A percentile compares a stretch with the other conserved stretches of the same genome.
Evolutionary conservation across 352 stramenopile species (phyloP).

Genomic region (Phytophthora syringae): DNA sequence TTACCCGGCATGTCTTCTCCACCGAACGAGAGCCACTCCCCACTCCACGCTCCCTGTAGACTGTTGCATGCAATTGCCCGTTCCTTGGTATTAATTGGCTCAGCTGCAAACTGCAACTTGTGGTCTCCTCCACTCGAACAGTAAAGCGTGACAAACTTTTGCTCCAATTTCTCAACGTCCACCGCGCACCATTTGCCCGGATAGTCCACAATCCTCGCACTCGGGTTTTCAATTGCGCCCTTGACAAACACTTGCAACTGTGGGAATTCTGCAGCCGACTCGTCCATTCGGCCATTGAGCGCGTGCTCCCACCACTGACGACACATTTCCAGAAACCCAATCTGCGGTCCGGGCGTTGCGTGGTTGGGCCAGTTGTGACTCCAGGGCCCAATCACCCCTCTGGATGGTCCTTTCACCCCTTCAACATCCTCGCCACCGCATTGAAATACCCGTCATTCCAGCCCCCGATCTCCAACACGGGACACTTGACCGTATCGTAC

Average conservation of each 20-base stretch:
- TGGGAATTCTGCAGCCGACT: constrained; percentile 25
- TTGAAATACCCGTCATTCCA: constrained; percentile 66
- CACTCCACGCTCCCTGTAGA: constrained; percentile 54
- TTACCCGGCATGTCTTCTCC: constrained; percentile 56
- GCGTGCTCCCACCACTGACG: constrained; percentile 53
- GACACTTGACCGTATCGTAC: constrained; percentile 43
- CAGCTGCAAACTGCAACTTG: constrained; percentile 6
- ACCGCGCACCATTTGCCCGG: constrained; percentile 51
- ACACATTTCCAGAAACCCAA: constrained; percentile 62
- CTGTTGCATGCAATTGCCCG: constrained; percentile 32
- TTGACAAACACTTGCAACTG: constrained; percentile 62
- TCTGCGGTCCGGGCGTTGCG: constrained; percentile 45
- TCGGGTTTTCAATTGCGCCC: constrained; percentile 41
- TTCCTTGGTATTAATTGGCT: constrained; percentile 13
- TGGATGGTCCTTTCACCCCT: constrained; percentile 44
- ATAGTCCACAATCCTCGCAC: constrained; percentile 45
- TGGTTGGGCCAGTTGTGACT: constrained; percentile 64
- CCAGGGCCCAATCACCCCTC: constrained; percentile 54
- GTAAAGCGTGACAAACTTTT: constrained; percentile 44
- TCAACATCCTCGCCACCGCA: constrained; percentile 51
- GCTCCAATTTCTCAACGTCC: constrained; percentile 38
- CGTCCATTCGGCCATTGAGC: constrained; percentile 39
- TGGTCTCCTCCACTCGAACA: constrained; percentile 23
- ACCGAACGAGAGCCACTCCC: constrained; percentile 61
- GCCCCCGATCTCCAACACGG: constrained; percentile 50